These are phyloP conservation scores for Tuctoria greenei DNA, from an alignment of 176 grass and related monocot genomes.

Conservation along the genomic window DNA sequence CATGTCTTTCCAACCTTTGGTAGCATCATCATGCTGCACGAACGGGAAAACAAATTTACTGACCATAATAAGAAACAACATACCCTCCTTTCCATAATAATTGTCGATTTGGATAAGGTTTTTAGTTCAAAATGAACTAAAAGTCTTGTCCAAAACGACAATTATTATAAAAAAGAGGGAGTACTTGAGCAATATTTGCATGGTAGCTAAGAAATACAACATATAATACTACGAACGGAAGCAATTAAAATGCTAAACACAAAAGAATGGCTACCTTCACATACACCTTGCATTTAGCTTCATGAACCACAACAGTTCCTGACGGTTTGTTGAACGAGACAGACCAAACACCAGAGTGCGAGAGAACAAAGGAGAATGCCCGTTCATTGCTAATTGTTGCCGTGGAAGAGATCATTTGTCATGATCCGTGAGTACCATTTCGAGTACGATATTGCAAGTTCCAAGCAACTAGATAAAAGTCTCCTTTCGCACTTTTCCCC, in stretches of 20 bases:
- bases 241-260: conserved; percentile 2
- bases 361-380: neutral
- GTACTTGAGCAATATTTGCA: conserved; percentile 9
- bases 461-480: neutral
- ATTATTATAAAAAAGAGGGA: too few relatives aligned
- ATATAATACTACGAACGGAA: conserved; percentile 28
- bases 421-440: neutral
- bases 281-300: conserved; percentile 98
- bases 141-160: too few relatives aligned
- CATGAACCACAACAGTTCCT: conserved; percentile 82
- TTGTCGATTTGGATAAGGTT: too few relatives aligned
- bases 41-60: conserved; percentile 18
- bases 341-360: neutral
- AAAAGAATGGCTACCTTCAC: too few relatives aligned
- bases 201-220: conserved; percentile 13
- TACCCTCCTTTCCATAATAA: too few relatives aligned
- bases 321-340: conserved; percentile 32
- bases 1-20: too few relatives aligned
- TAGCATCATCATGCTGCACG: conserved; percentile 66
- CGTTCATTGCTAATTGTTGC: conserved; percentile 1
- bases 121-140: too few relatives aligned
- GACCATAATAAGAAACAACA: neutral
- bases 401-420: neutral
- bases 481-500: neutral
- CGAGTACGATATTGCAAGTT: neutral